Evolutionary conservation across 257 asterid species (phyloP).

Genomic region (Jaltomata sinuosa): DNA sequence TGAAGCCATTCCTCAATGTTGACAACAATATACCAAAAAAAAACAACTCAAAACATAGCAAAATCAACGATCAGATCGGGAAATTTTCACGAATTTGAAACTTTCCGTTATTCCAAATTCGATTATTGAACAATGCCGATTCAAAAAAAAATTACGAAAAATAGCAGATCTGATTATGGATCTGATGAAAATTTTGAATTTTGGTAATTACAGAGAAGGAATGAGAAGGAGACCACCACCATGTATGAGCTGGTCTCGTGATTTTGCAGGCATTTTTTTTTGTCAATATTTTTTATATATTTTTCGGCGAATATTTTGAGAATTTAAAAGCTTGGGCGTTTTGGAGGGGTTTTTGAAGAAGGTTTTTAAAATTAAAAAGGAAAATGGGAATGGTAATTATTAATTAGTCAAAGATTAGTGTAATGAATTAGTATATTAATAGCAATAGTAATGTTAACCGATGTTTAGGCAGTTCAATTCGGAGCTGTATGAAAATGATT

Average conservation of each 20-base stretch:
- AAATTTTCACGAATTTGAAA: background rate
- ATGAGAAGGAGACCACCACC: background rate
- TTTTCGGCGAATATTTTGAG: background rate
- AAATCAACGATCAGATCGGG: background rate
- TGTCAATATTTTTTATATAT: background rate
- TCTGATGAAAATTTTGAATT: background rate
- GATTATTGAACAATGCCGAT: background rate
- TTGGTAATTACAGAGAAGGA: background rate
- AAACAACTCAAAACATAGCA: background rate
- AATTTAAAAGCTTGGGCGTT: background rate
- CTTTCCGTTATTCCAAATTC: background rate
- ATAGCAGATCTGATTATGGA: background rate
- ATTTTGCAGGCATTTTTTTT: background rate
- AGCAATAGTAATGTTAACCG: background rate
- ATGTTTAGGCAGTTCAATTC: background rate
- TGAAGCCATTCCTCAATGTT: slow-evolving; percentile 34
- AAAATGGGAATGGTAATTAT: background rate
- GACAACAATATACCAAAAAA: background rate
- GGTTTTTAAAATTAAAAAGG: background rate
- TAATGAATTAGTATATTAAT: background rate
- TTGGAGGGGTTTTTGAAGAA: slow-evolving; percentile 1
- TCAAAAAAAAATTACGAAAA: background rate
- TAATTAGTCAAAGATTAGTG: background rate
- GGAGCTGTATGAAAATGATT: background rate
- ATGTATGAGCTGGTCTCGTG: slow-evolving; percentile 4